Conservation (phyloP, 768 basidiomycete species). For the Hericium coralloides region DNA sequence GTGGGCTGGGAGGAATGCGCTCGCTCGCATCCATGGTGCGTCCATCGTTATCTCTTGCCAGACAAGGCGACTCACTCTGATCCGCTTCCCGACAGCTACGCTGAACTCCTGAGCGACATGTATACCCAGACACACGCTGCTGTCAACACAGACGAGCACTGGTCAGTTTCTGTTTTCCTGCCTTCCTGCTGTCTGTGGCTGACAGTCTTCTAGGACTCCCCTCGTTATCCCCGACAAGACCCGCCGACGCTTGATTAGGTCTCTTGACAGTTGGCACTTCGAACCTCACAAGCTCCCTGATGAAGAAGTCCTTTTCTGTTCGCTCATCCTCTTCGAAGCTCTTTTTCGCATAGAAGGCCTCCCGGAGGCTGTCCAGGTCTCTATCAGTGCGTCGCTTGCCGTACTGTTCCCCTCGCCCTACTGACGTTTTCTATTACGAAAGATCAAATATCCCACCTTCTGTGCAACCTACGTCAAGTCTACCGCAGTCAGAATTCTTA, state of each 20-base stretch:
- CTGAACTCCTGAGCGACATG: slow-evolving; percentile 81
- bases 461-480: slow-evolving; percentile 83
- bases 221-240: slow-evolving; percentile 32
- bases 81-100: slow-evolving; percentile 36
- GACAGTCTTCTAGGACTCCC: slow-evolving; percentile 10
- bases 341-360: slow-evolving; percentile 75
- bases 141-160: slow-evolving; percentile 43
- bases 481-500: slow-evolving; percentile 91
- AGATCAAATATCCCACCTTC: slow-evolving; percentile 72
- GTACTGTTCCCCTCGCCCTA: background rate
- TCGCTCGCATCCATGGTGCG: slow-evolving; percentile 41
- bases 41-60: slow-evolving; percentile 10
- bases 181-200: slow-evolving; percentile 1
- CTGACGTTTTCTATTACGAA: slow-evolving; percentile 1
- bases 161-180: slow-evolving; percentile 25
- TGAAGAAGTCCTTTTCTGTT: slow-evolving; percentile 75
- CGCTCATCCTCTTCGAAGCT: slow-evolving; percentile 80
- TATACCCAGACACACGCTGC: slow-evolving; percentile 69
- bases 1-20: slow-evolving; percentile 45
- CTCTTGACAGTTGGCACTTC: slow-evolving; percentile 80
- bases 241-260: slow-evolving; percentile 54
- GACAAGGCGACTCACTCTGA: background rate
- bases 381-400: slow-evolving; percentile 41
- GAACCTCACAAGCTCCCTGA: slow-evolving; percentile 79
- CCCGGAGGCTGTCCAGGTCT: slow-evolving; percentile 45